Conservation (phyloP, 805 yeast genomes). For the Blastobotrys chiropterorum region DNA sequence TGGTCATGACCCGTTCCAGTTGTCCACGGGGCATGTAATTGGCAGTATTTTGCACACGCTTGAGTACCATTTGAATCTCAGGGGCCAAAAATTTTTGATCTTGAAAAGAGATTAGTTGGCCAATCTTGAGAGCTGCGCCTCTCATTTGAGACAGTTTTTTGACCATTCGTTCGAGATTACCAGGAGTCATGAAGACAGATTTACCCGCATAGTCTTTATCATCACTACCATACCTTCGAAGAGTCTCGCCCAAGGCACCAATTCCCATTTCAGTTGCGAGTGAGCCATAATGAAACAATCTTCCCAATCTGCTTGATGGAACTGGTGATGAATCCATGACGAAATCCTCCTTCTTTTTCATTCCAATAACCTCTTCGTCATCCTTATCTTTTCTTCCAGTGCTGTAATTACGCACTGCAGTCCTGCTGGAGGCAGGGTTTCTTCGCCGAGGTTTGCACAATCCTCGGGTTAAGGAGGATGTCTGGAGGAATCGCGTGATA, state of each 20-base stretch:
- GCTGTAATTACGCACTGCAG: background rate
- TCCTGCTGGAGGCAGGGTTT: background rate
- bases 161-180: slow-evolving; percentile 82
- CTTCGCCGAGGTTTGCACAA: background rate
- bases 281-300: slow-evolving; percentile 88
- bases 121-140: slow-evolving; percentile 97
- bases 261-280: slow-evolving; percentile 88
- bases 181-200: slow-evolving; percentile 63
- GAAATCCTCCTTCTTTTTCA: slow-evolving; percentile 34
- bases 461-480: background rate
- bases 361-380: slow-evolving; percentile 20
- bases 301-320: slow-evolving; percentile 79
- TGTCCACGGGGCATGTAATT: slow-evolving; percentile 96
- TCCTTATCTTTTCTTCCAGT: background rate
- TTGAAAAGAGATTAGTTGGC: slow-evolving; percentile 96
- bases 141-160: slow-evolving; percentile 88
- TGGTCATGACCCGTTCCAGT: slow-evolving; percentile 63
- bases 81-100: slow-evolving; percentile 78
- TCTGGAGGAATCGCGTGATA: background rate
- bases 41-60: slow-evolving; percentile 88
- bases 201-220: slow-evolving; percentile 30
- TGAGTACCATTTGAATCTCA: slow-evolving; percentile 73
- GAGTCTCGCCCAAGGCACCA: slow-evolving; percentile 73
- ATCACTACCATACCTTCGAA: slow-evolving; percentile 46
- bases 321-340: slow-evolving; percentile 62